Conservation (phyloP, 1,284 basidiomycete species). For the Peniophora sp. region DNA sequence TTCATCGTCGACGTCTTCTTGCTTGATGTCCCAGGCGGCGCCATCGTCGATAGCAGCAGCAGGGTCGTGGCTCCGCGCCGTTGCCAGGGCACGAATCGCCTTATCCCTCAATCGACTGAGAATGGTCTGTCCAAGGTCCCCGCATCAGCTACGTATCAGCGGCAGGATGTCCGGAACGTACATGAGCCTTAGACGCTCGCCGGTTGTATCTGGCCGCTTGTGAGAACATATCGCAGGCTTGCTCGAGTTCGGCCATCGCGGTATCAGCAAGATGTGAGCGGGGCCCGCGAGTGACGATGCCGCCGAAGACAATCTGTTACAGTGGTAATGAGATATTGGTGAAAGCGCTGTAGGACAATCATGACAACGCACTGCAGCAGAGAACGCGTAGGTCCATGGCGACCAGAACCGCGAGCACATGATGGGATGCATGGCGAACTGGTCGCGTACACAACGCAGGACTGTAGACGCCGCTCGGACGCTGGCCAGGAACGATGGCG, state of each 20-base stretch:
- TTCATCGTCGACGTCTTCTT: conserved; percentile 43
- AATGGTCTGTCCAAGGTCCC: conserved; percentile 32
- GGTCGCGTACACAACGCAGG: conserved; percentile 22
- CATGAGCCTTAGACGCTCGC: conserved; percentile 21
- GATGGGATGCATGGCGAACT: conserved; percentile 24
- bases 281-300: conserved; percentile 15
- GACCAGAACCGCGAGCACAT: conserved; percentile 28
- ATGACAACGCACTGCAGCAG: conserved; percentile 25
- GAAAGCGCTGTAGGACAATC: neutral
- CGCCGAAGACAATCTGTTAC: conserved; percentile 25
- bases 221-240: conserved; percentile 19
- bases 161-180: conserved; percentile 10
- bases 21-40: conserved; percentile 33
- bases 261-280: conserved; percentile 17
- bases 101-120: conserved; percentile 48
- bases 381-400: conserved; percentile 31
- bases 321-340: neutral
- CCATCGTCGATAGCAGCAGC: conserved; percentile 22
- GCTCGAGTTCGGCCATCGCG: conserved; percentile 20
- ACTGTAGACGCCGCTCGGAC: conserved; percentile 27
- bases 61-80: conserved; percentile 26
- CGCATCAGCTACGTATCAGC: neutral
- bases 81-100: conserved; percentile 38
- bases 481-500: conserved; percentile 31
- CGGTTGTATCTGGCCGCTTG: conserved; percentile 15